A percentile compares a stretch with the other conserved stretches of the same genome.
These are phyloP conservation scores for Rhynchosporium agropyri DNA, from an alignment of 2,329 filamentous ascomycete genomes.

Conservation along the genomic window DNA sequence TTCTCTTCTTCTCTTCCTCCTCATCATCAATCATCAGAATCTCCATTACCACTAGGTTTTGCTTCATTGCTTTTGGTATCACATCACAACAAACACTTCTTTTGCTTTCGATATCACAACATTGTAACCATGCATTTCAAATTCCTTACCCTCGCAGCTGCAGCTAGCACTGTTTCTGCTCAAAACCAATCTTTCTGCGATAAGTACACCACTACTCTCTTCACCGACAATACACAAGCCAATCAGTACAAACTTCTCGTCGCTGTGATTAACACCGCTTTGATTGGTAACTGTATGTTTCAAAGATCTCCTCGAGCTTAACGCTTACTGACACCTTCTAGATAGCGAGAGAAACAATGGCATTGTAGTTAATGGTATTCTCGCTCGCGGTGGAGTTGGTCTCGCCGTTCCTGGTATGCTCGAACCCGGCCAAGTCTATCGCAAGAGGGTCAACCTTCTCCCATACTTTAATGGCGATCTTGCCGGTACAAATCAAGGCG, in stretches of 20 bases:
- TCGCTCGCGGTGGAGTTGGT: no score
- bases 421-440: conserved; percentile 52
- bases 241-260: conserved; percentile 61
- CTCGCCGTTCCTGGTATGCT: conserved; percentile 58
- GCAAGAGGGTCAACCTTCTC: conserved; percentile 56
- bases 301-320: not conserved
- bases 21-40: conserved; percentile 3
- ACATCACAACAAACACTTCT: conserved; percentile 16
- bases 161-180: conserved; percentile 29
- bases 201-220: conserved; percentile 63
- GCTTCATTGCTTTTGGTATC: conserved; percentile 14
- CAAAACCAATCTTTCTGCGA: conserved; percentile 61
- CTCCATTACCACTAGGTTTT: conserved; percentile 14
- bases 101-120: conserved; percentile 15
- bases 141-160: conserved; percentile 27
- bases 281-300: conserved; percentile 61
- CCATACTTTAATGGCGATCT: conserved; percentile 62
- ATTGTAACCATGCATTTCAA: conserved; percentile 36
- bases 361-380: conserved; percentile 38
- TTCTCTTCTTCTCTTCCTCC: conserved; percentile 4
- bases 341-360: conserved; percentile 57
- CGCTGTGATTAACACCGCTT: conserved; percentile 62
- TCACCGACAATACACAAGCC: conserved; percentile 59
- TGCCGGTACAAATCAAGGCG: conserved; percentile 55
- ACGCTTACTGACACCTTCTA: conserved; percentile 33